Percentiles rank a stretch among this genome's conserved stretches.
phyloP scores from a whole-genome alignment of 768 basidiomycete genomes.

The Psilocybe subaeruginosa region DNA sequence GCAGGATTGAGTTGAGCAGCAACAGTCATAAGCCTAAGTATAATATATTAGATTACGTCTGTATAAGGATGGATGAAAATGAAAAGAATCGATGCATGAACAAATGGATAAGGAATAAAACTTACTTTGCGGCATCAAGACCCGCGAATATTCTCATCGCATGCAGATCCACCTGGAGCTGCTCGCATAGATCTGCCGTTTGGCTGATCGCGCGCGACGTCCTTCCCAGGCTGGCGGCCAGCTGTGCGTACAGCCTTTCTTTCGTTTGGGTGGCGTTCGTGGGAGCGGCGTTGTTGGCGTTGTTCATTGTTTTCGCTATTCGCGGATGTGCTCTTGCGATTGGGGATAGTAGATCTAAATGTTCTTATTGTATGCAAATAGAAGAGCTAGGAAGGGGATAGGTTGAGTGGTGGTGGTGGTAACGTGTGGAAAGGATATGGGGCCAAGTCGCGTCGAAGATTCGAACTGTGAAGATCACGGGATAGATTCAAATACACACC shows the following conservation, averaged over 20 bases:
- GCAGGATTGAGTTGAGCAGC: constrained; percentile 40
- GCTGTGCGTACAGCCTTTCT: constrained; percentile 78
- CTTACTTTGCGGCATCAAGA: constrained; percentile 81
- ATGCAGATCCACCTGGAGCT: constrained; percentile 73
- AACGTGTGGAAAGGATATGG: not conserved
- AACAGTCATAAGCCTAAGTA: constrained; percentile 44
- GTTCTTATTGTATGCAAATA: not conserved
- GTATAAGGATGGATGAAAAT: not conserved
- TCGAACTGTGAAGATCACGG: not conserved
- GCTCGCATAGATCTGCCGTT: constrained; percentile 78
- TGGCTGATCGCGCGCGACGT: constrained; percentile 70
- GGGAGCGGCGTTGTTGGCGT: constrained; percentile 31
- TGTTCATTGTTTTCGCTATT: constrained; percentile 16
- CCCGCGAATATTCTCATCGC: constrained; percentile 82
- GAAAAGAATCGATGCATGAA: not conserved
- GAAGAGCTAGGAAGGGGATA: not conserved
- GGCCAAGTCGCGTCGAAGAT: not conserved
- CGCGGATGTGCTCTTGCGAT: not conserved
- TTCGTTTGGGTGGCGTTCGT: constrained; percentile 77
- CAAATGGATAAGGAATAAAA: constrained; percentile 7
- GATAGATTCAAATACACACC: not conserved
- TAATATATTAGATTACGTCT: not conserved
- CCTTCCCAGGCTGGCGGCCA: constrained; percentile 67
- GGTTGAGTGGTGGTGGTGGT: not conserved
- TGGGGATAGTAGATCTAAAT: not conserved